Percentiles rank a stretch among this genome's conserved stretches.
phyloP scores from a whole-genome alignment of 2,329 filamentous ascomycete genomes.

The Aspergillus carbonarius region DNA sequence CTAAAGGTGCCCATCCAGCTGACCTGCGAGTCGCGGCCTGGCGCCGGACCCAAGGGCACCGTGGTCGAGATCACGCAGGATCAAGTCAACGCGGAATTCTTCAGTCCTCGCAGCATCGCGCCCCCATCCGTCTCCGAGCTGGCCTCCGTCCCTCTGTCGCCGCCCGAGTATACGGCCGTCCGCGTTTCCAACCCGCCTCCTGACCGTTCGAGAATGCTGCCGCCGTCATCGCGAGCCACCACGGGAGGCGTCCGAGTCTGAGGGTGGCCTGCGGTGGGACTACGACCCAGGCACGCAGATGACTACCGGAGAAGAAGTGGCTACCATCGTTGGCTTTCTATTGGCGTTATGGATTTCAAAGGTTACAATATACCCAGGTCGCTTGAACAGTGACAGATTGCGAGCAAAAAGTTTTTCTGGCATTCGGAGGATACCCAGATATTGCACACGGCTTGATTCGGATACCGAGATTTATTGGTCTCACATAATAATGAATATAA shows the following conservation, averaged over 20 bases:
- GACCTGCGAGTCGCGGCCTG: conserved; percentile 21
- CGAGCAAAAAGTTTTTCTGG: conserved; percentile 1
- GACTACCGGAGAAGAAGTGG: not conserved
- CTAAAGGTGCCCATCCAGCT: conserved; percentile 48
- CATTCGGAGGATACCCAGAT: not conserved
- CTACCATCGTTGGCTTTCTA: not conserved
- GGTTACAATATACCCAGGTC: conserved; percentile 3
- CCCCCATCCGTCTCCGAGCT: not conserved
- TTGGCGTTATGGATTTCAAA: not conserved
- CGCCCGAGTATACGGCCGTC: conserved; percentile 4
- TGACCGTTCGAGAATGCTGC: not conserved
- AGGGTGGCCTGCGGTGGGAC: not conserved
- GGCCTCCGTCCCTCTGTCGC: not conserved
- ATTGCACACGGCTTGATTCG: not conserved
- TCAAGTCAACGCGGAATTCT: conserved; percentile 22
- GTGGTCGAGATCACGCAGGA: conserved; percentile 17
- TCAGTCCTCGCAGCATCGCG: conserved; percentile 19
- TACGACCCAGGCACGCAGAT: not conserved
- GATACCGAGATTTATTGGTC: not conserved
- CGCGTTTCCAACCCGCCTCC: not conserved
- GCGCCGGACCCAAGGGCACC: not conserved
- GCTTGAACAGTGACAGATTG: not conserved
- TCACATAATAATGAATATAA: not conserved
- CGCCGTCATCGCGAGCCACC: not conserved
- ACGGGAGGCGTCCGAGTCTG: not conserved